Percentiles rank a stretch among this genome's conserved stretches.
These are phyloP conservation scores for Penicillium sp. DNA, from an alignment of 2,329 filamentous ascomycete genomes.

Conservation along the genomic window DNA sequence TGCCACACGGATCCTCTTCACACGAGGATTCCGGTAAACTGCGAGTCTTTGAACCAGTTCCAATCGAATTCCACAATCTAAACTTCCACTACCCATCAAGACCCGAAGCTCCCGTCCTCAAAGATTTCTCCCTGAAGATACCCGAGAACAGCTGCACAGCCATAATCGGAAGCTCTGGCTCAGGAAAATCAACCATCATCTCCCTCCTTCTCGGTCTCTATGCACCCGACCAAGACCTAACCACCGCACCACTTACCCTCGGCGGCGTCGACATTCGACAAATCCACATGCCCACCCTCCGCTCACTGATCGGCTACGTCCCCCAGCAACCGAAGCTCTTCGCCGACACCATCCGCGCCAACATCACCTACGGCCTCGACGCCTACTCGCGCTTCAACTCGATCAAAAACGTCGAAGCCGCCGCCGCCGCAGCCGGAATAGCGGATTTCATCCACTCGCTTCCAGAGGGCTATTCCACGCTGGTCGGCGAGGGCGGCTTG, in stretches of 20 bases:
- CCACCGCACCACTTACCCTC: constrained; percentile 44
- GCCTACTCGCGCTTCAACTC: constrained; percentile 51
- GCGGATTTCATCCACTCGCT: constrained; percentile 73
- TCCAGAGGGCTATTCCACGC: constrained; percentile 65
- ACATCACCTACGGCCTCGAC: constrained; percentile 71
- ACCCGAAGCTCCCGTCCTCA: constrained; percentile 53
- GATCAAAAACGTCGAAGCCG: constrained; percentile 48
- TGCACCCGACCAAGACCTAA: constrained; percentile 15
- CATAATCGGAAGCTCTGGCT: constrained; percentile 78
- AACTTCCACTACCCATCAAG: constrained; percentile 68
- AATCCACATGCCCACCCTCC: constrained; percentile 58
- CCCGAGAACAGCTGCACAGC: constrained; percentile 63
- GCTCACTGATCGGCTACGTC: constrained; percentile 59
- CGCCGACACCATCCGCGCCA: constrained; percentile 39
- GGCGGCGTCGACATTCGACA: constrained; percentile 53
- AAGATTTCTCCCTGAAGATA: constrained; percentile 63
- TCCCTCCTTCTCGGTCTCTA: constrained; percentile 73
- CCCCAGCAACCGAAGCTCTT: constrained; percentile 63
- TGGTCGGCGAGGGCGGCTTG: constrained; percentile 72
- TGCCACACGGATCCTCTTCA: constrained; percentile 51
- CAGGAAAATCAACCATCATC: constrained; percentile 84
- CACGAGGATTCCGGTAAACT: constrained; percentile 56
- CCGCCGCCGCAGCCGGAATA: constrained; percentile 57
- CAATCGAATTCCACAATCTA: constrained; percentile 60
- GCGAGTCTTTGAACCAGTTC: constrained; percentile 38